Evolutionary conservation across 192 early-diverging fungal species (phyloP), one percentile per base, ranked within the genome.

Genomic region (Coemansia sp.): DNA sequence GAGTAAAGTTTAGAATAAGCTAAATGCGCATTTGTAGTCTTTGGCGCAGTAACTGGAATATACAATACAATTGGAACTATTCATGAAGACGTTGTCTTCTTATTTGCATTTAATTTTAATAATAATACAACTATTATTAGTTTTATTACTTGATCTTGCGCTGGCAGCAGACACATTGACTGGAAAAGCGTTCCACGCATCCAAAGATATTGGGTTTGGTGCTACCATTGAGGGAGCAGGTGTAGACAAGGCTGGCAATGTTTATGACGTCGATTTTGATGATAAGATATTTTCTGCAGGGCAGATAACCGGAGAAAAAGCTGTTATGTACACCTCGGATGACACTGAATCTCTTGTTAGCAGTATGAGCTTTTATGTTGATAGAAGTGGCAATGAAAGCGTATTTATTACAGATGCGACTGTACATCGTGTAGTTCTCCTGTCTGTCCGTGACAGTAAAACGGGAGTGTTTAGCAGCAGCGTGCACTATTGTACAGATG

Each of bases 401-500:
- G 51, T 33, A 0, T 53, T 53, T 53, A 39, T 53, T 0, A 53
- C 51, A 10, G 51, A 53, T 39, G 51, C 51, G 1, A 53, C 1
- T 14, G 33, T 53, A 2, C 51, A 53, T 39, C 51, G 37, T 1
- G 51, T 53, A 39, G 23, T 53, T 13, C 51, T 33, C 9, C 51
- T 53, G 2, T 53, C 27, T 2, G 34, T 39, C 11, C 51, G 51
- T 19, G 51, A 53, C 19, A 22, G 17, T n/a, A 12, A 25, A 7
- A 52, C 38, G 0, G 57, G 60, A 3, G 18, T 39, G 3, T 64
- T 69, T 51, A 38, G 22, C 13, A 44, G 45, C 54, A 38, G 57
- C 15, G 60, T 40, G 22, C 41, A 42, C 3, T 74, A 74, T 43
- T 81, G 80, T 38, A 38, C 62, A 53, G 59, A 63, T 41, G n/a